Conservation (phyloP, 1,139 yeast species). For the Kluyveromyces sp. region DNA sequence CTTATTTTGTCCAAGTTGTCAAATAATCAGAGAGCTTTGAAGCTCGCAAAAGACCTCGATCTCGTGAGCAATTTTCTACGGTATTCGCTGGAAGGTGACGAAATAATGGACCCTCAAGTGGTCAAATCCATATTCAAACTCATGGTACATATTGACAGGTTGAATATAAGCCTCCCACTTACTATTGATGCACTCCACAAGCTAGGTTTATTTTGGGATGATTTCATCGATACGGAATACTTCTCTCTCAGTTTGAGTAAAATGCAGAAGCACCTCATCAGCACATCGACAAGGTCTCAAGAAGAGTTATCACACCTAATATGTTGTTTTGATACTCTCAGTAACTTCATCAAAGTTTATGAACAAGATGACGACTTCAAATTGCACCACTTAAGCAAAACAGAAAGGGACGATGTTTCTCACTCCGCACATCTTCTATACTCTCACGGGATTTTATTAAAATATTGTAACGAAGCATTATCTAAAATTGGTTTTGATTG, state of each 20-base stretch:
- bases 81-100: background rate
- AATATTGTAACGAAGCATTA: slow-evolving; percentile 5
- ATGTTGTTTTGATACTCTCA: background rate
- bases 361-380: background rate
- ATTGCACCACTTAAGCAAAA: background rate
- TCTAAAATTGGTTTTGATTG: slow-evolving; percentile 6
- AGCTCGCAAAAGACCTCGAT: background rate
- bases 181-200: slow-evolving; percentile 1
- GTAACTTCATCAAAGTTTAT: background rate
- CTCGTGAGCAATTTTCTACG: background rate
- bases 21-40: background rate
- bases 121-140: background rate
- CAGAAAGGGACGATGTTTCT: background rate
- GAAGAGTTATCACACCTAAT: background rate
- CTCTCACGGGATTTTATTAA: slow-evolving; percentile 1
- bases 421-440: slow-evolving; percentile 3
- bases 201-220: slow-evolving; percentile 5
- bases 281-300: background rate
- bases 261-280: background rate
- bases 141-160: slow-evolving; percentile 2
- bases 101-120: background rate
- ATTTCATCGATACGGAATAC: slow-evolving; percentile 4
- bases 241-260: background rate
- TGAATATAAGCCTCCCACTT: background rate
- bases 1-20: background rate